These are phyloP conservation scores for Persicaria maculosa DNA, from an alignment of 148 eudicot species.

Conservation along the genomic window DNA sequence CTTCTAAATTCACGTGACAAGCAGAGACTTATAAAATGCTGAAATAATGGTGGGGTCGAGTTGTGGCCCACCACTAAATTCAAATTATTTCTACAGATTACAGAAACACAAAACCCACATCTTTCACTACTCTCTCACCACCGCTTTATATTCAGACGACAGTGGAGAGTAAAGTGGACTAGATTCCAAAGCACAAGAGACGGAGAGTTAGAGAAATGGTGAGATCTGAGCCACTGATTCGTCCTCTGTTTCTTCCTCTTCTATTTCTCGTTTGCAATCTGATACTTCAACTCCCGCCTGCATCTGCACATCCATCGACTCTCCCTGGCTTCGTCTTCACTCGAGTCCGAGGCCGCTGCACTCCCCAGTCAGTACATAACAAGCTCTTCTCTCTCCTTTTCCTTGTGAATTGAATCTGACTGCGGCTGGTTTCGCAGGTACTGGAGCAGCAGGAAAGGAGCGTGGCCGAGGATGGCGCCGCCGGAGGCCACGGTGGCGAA, in stretches of 20 bases:
- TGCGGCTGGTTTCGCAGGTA: constrained; percentile 15
- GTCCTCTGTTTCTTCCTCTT: not conserved
- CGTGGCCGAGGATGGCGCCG: constrained; percentile 92
- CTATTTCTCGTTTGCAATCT: constrained; percentile 14
- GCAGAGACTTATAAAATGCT: not conserved
- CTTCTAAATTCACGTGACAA: not conserved
- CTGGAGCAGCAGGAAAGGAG: constrained; percentile 36
- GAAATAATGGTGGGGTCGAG: too few species aligned
- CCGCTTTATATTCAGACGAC: not conserved
- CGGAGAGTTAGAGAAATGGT: not conserved
- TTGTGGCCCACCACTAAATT: not conserved
- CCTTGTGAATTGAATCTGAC: not conserved
- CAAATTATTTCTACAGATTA: not conserved
- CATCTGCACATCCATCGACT: not conserved
- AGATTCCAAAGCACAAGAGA: not conserved
- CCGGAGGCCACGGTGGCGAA: constrained; percentile 62
- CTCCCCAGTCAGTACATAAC: constrained; percentile 28
- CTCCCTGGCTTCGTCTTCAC: constrained; percentile 23
- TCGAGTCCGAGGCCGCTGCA: constrained; percentile 33
- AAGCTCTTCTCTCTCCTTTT: not conserved
- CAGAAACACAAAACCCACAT: not conserved
- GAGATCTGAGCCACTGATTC: not conserved
- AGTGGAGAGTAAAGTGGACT: not conserved
- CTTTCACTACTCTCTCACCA: not conserved
- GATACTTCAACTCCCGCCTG: constrained; percentile 6